Conservation (phyloP, 306 rosid genomes). For the Quillaja saponaria region DNA sequence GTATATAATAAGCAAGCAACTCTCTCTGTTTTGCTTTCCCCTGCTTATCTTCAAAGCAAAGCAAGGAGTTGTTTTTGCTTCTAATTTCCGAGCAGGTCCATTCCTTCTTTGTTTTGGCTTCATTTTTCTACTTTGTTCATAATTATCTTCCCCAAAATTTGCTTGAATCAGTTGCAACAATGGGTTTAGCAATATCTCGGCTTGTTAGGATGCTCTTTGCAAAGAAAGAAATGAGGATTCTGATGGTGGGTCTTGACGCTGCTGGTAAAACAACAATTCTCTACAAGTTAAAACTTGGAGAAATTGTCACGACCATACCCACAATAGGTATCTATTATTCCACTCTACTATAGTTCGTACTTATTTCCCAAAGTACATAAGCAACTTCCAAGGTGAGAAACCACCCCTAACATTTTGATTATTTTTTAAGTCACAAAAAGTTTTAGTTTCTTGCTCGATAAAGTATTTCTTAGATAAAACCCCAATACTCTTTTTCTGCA, state of each 20-base stretch:
- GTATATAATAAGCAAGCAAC: slow-evolving; percentile 24
- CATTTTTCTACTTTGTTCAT: slow-evolving; percentile 6
- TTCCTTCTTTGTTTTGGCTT: not conserved
- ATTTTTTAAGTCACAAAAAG: too few species aligned
- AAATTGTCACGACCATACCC: slow-evolving; percentile 86
- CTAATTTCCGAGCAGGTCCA: slow-evolving; percentile 26
- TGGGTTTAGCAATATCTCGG: slow-evolving; percentile 76
- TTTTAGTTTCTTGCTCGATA: not conserved
- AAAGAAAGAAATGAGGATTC: slow-evolving; percentile 88
- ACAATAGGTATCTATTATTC: slow-evolving; percentile 60
- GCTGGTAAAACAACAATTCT: slow-evolving; percentile 87
- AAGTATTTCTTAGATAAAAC: not conserved
- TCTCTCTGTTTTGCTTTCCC: slow-evolving; percentile 15
- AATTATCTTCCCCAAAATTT: not conserved
- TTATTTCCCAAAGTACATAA: too few species aligned
- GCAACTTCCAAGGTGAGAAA: too few species aligned
- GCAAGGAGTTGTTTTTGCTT: slow-evolving; percentile 10
- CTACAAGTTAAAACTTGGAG: slow-evolving; percentile 81
- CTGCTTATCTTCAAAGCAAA: slow-evolving; percentile 11
- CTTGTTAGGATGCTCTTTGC: slow-evolving; percentile 60
- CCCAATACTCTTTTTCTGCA: too few species aligned
- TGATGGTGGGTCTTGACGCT: slow-evolving; percentile 93
- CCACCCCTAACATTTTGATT: too few species aligned
- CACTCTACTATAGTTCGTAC: not conserved
- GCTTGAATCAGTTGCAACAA: slow-evolving; percentile 34